These are phyloP conservation scores for Phoma sp. DNA, from an alignment of 2,329 filamentous ascomycete genomes.

Conservation along the genomic window DNA sequence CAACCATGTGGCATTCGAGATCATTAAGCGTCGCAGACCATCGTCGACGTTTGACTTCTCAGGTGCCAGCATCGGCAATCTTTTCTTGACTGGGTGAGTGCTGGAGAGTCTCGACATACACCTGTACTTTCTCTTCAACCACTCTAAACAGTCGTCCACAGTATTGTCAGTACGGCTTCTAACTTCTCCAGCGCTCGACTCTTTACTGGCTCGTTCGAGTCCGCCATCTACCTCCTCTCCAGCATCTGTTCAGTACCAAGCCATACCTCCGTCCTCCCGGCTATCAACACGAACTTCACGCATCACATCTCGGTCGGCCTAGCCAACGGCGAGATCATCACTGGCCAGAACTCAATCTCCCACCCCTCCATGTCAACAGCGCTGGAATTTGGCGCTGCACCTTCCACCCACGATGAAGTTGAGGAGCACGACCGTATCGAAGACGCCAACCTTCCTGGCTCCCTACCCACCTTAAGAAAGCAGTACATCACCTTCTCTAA, in stretches of 20 bases:
- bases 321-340: slow-evolving; percentile 76
- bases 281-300: slow-evolving; percentile 93
- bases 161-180: slow-evolving; percentile 3
- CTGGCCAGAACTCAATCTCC: slow-evolving; percentile 76
- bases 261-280: slow-evolving; percentile 79
- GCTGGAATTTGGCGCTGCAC: slow-evolving; percentile 26
- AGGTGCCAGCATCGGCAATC: slow-evolving; percentile 58
- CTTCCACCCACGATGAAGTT: slow-evolving; percentile 48
- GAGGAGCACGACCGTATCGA: slow-evolving; percentile 71
- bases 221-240: slow-evolving; percentile 86
- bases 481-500: slow-evolving; percentile 87
- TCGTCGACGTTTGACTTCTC: slow-evolving; percentile 58
- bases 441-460: slow-evolving; percentile 82
- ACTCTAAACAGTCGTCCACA: no score
- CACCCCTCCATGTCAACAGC: slow-evolving; percentile 41
- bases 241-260: slow-evolving; percentile 85
- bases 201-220: slow-evolving; percentile 91
- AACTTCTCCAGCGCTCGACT: slow-evolving; percentile 70
- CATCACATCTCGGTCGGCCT: slow-evolving; percentile 91
- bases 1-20: slow-evolving; percentile 58
- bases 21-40: slow-evolving; percentile 55
- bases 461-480: slow-evolving; percentile 77
- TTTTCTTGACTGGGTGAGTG: slow-evolving; percentile 59
- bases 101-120: neutral
- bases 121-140: neutral